phyloP scores from a whole-genome alignment of 2,329 filamentous ascomycete species.

The Botrytis pseudocinerea region DNA sequence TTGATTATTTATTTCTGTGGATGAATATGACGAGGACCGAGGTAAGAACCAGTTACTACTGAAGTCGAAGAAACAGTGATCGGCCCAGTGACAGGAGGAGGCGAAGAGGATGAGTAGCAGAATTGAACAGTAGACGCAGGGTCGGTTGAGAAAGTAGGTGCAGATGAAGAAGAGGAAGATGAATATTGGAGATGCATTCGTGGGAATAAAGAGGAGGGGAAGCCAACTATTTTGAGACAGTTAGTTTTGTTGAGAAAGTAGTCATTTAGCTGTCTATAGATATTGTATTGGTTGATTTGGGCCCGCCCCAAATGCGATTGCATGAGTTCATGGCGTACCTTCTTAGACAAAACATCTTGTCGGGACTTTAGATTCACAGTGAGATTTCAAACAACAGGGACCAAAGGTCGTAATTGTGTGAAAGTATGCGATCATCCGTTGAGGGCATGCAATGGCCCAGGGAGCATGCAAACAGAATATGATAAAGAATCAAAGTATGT shows the following conservation, averaged over 20 bases:
- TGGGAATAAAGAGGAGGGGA: slow-evolving; percentile 83
- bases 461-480: slow-evolving; percentile 13
- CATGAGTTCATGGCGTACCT: slow-evolving; percentile 47
- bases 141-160: slow-evolving; percentile 94
- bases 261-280: not conserved
- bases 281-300: not conserved
- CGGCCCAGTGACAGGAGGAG: slow-evolving; percentile 86
- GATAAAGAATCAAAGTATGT: slow-evolving; percentile 6
- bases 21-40: slow-evolving; percentile 45
- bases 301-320: not conserved
- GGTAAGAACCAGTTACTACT: slow-evolving; percentile 89
- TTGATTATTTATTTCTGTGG: slow-evolving; percentile 35
- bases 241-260: slow-evolving; percentile 7
- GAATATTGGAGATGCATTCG: slow-evolving; percentile 81
- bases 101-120: slow-evolving; percentile 93
- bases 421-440: slow-evolving; percentile 34
- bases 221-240: slow-evolving; percentile 64
- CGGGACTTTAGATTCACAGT: not conserved
- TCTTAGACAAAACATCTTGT: slow-evolving; percentile 61
- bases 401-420: slow-evolving; percentile 20
- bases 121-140: slow-evolving; percentile 96
- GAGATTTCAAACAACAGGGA: not conserved
- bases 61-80: slow-evolving; percentile 92
- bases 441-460: slow-evolving; percentile 12
- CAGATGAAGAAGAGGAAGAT: slow-evolving; percentile 87